Conservation (phyloP, 1,139 yeast genomes). For the Yamadazyma mexicana region DNA sequence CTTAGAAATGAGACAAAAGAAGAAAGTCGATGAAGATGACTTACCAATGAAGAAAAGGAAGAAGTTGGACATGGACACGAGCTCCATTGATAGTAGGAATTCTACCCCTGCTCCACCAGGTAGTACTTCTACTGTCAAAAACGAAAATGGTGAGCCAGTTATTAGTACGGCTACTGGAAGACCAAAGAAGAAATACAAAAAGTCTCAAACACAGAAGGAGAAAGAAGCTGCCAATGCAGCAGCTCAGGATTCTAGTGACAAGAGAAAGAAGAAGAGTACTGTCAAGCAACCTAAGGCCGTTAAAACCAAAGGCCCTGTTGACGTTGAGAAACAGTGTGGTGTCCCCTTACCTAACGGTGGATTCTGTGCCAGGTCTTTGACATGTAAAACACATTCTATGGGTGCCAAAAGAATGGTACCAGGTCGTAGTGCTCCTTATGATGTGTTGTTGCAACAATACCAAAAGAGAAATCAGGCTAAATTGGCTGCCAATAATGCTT, state of each 20-base stretch:
- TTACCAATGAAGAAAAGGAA: slow-evolving; percentile 33
- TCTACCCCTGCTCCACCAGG: slow-evolving; percentile 38
- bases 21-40: slow-evolving; percentile 27
- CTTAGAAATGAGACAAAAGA: slow-evolving; percentile 45
- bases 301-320: slow-evolving; percentile 70
- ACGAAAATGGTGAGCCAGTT: slow-evolving; percentile 1
- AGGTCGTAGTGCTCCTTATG: slow-evolving; percentile 92
- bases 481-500: slow-evolving; percentile 77
- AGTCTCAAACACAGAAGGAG: slow-evolving; percentile 45
- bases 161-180: slow-evolving; percentile 19
- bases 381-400: slow-evolving; percentile 98
- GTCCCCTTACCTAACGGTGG: slow-evolving; percentile 92
- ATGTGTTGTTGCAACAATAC: slow-evolving; percentile 80
- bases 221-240: slow-evolving; percentile 51
- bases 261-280: slow-evolving; percentile 39
- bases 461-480: slow-evolving; percentile 92
- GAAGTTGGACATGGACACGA: slow-evolving; percentile 35
- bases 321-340: slow-evolving; percentile 95
- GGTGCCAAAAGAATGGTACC: slow-evolving; percentile 95
- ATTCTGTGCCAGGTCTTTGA: slow-evolving; percentile 88
- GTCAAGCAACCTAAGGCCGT: slow-evolving; percentile 51
- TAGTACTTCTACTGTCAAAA: slow-evolving; percentile 16
- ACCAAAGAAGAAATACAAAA: slow-evolving; percentile 49
- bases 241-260: slow-evolving; percentile 19
- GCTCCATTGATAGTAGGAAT: slow-evolving; percentile 44